phyloP scores from a whole-genome alignment of 176 grass and related monocot genomes.

The Secale cereale region DNA sequence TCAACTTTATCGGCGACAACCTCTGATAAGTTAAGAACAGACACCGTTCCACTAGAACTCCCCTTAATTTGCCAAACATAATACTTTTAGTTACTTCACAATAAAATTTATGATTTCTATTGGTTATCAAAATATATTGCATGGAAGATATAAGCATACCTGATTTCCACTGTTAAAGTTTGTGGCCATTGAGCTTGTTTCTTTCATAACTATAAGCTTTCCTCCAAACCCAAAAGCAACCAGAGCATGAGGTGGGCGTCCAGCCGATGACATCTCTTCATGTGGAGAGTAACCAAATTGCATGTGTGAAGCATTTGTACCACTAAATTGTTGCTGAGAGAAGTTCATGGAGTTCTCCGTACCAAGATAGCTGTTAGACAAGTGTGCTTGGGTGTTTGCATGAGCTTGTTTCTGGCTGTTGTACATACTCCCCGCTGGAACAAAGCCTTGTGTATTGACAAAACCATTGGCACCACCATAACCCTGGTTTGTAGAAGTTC shows the following conservation, averaged over 20 bases:
- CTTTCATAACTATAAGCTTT: slow-evolving; percentile 80
- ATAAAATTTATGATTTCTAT: slow-evolving; percentile 4
- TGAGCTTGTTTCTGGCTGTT: slow-evolving; percentile 31
- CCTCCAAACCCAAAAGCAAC: slow-evolving; percentile 95
- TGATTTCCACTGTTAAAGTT: slow-evolving; percentile 57
- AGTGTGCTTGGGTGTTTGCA: slow-evolving; percentile 36
- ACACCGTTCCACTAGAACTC: slow-evolving; percentile 43
- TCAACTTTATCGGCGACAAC: slow-evolving; percentile 52
- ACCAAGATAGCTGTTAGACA: slow-evolving; percentile 54
- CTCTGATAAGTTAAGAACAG: slow-evolving; percentile 80
- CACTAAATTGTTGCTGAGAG: slow-evolving; percentile 52
- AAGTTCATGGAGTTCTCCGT: slow-evolving; percentile 55
- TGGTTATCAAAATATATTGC: slow-evolving; percentile 9
- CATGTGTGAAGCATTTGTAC: slow-evolving; percentile 55
- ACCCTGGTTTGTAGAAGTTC: slow-evolving; percentile 35
- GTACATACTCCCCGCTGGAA: slow-evolving; percentile 36
- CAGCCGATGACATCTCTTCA: slow-evolving; percentile 64
- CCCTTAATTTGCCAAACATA: slow-evolving; percentile 41
- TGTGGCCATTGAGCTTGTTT: slow-evolving; percentile 53
- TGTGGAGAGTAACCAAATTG: slow-evolving; percentile 45
- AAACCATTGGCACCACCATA: slow-evolving; percentile 42
- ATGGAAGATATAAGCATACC: slow-evolving; percentile 35
- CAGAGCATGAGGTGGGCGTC: slow-evolving; percentile 75
- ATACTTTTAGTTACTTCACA: slow-evolving; percentile 24
- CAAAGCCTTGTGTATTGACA: slow-evolving; percentile 35